These are phyloP conservation scores for Lojkania enalia DNA, from an alignment of 2,329 filamentous ascomycete species.

Conservation along the genomic window DNA sequence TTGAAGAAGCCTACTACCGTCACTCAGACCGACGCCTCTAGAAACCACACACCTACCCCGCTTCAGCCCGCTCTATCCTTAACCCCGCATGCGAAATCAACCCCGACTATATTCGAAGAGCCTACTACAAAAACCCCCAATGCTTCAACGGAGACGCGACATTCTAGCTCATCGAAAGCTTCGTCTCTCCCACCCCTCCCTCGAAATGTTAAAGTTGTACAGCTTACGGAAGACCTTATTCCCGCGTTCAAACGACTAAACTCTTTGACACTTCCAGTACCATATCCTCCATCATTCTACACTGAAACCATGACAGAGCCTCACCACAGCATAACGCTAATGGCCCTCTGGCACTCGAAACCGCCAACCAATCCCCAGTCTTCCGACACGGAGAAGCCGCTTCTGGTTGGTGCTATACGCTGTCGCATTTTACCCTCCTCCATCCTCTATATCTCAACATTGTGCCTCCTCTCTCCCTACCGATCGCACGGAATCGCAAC, in stretches of 20 bases:
- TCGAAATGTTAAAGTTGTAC: slow-evolving; percentile 57
- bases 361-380: slow-evolving; percentile 13
- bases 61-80: slow-evolving; percentile 9
- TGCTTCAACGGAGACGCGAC: slow-evolving; percentile 17
- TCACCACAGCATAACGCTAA: slow-evolving; percentile 58
- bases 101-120: too few relatives aligned
- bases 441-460: slow-evolving; percentile 63
- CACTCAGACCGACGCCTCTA: slow-evolving; percentile 22
- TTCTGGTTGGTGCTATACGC: slow-evolving; percentile 52
- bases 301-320: slow-evolving; percentile 61
- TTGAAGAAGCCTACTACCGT: slow-evolving; percentile 49
- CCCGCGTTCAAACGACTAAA: slow-evolving; percentile 61
- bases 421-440: slow-evolving; percentile 48
- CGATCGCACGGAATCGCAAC: slow-evolving; percentile 61
- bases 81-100: slow-evolving; percentile 13
- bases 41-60: neutral
- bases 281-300: slow-evolving; percentile 65
- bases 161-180: slow-evolving; percentile 14
- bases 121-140: slow-evolving; percentile 21
- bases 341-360: slow-evolving; percentile 58
- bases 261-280: slow-evolving; percentile 61
- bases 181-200: slow-evolving; percentile 43
- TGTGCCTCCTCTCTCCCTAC: slow-evolving; percentile 63
- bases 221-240: slow-evolving; percentile 58
- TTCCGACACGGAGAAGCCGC: slow-evolving; percentile 26